These are phyloP conservation scores for Linum trigynum DNA, from an alignment of 345 rosid genomes.

Conservation along the genomic window DNA sequence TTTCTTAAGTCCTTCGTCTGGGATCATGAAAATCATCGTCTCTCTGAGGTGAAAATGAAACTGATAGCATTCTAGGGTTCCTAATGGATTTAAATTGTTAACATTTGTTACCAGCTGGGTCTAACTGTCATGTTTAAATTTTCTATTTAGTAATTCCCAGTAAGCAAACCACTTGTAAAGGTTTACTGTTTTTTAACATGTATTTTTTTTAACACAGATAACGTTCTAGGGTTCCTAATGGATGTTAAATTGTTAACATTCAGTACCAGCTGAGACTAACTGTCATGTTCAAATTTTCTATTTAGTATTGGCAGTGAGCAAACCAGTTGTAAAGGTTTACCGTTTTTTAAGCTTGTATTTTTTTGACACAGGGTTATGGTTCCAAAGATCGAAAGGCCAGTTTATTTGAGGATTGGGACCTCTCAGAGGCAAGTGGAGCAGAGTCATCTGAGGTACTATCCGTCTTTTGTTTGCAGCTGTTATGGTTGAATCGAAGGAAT, in stretches of 20 bases:
- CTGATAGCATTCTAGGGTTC: not conserved
- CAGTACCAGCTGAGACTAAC: not conserved
- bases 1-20: not conserved
- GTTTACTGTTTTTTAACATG: not conserved
- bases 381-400: conserved; percentile 71
- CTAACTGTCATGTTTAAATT: not conserved
- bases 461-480: conserved; percentile 1
- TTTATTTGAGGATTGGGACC: conserved; percentile 84
- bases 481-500: not conserved
- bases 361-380: conserved; percentile 60
- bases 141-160: not conserved
- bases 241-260: not conserved
- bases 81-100: too few relatives aligned
- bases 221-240: not conserved
- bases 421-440: conserved; percentile 60
- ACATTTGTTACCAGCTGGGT: not conserved
- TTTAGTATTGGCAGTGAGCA: not conserved
- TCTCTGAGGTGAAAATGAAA: not conserved
- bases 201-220: conserved; percentile 25
- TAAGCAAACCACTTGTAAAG: too few relatives aligned
- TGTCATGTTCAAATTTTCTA: not conserved
- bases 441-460: conserved; percentile 63
- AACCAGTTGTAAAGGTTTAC: too few relatives aligned
- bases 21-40: not conserved
- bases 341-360: not conserved